Evolutionary conservation across 495 filamentous ascomycete genomes (phyloP).

Genomic region (Penicillium herquei): DNA sequence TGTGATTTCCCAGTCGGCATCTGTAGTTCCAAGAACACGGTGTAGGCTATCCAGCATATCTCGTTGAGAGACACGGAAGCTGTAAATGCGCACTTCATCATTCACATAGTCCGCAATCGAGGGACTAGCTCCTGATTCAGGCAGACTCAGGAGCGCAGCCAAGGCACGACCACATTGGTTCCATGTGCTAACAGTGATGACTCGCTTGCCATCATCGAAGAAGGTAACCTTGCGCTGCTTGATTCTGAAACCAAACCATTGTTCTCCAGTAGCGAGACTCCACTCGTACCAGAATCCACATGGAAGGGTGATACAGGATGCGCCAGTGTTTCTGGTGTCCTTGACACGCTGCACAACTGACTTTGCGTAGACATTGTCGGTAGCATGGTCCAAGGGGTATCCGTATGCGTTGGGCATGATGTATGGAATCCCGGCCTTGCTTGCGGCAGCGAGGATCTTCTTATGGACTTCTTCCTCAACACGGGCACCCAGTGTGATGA

Average conservation of each 20-base stretch:
- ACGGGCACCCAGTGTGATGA: constrained; percentile 53
- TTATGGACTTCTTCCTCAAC: constrained; percentile 42
- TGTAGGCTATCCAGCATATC: constrained; percentile 55
- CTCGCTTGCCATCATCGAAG: constrained; percentile 48
- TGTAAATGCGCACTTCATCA: constrained; percentile 34
- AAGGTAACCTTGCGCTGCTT: constrained; percentile 36
- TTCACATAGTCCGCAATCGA: constrained; percentile 33
- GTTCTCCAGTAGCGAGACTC: constrained; percentile 31
- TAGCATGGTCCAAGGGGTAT: constrained; percentile 31
- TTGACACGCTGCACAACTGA: background rate
- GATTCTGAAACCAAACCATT: constrained; percentile 49
- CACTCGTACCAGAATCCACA: constrained; percentile 57
- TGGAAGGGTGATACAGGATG: constrained; percentile 47
- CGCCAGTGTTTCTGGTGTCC: constrained; percentile 43
- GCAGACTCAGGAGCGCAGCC: constrained; percentile 41
- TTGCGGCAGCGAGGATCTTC: constrained; percentile 58
- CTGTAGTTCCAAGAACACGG: constrained; percentile 48
- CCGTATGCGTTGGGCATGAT: constrained; percentile 63
- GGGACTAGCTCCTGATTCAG: constrained; percentile 19
- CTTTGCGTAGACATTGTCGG: constrained; percentile 16
- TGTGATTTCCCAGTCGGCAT: constrained; percentile 55
- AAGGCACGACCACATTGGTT: constrained; percentile 44
- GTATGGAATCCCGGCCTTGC: constrained; percentile 57
- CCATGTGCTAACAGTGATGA: constrained; percentile 41
- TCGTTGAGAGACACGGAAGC: constrained; percentile 48